Percentiles rank a stretch among this genome's conserved stretches.
Evolutionary conservation across 805 yeast species (phyloP).

Genomic region (Diddensiella transvaalensis): DNA sequence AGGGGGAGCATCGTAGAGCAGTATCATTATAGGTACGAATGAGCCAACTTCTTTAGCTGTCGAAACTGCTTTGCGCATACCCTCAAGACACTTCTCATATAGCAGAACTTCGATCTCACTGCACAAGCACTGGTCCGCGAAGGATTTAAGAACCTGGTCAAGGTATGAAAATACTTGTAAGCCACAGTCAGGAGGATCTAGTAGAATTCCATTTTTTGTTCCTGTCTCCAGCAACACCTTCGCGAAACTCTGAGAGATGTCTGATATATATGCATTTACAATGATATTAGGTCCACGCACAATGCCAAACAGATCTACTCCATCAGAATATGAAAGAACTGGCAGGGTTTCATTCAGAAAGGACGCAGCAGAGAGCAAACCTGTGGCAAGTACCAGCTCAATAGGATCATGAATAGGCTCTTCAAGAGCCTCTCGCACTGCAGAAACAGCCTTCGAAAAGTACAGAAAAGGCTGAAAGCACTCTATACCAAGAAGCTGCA

Average conservation of each 20-base stretch:
- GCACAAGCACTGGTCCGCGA: background rate
- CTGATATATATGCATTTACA: background rate
- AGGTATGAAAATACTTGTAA: conserved; percentile 3
- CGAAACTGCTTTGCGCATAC: conserved; percentile 1
- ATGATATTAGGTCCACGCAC: conserved; percentile 5
- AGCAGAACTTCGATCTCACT: background rate
- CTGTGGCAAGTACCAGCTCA: conserved; percentile 6
- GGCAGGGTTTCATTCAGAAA: conserved; percentile 7
- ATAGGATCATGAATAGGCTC: background rate
- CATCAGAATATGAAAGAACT: conserved; percentile 4
- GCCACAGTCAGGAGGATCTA: too few relatives aligned
- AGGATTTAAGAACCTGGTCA: background rate
- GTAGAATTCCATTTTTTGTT: too few relatives aligned
- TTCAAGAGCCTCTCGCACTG: background rate
- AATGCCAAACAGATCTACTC: conserved; percentile 3
- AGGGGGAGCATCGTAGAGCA: conserved; percentile 7
- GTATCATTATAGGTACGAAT: conserved; percentile 4
- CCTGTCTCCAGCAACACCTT: background rate
- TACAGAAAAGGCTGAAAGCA: background rate
- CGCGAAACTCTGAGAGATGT: background rate
- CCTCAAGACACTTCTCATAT: background rate
- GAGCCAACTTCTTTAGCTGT: background rate
- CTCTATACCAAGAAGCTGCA: background rate
- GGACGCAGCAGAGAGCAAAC: conserved; percentile 3
- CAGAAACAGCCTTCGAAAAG: conserved; percentile 1